phyloP scores from a whole-genome alignment of 164 flowering plant species.

The Warburgia ugandensis region DNA sequence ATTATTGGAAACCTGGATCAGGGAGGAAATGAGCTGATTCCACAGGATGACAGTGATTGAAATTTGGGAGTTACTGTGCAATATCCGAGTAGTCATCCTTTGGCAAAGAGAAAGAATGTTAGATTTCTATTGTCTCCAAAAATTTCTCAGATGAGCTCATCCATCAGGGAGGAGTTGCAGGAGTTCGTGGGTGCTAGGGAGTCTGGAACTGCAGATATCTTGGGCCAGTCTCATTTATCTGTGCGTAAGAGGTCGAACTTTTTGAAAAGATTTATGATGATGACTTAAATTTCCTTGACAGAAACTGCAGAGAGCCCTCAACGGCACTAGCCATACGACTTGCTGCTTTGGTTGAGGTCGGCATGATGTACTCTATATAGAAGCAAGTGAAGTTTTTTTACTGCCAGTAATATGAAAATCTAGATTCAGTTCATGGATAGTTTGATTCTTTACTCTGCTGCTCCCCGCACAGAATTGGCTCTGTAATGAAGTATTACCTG shows the following conservation, averaged over 20 bases:
- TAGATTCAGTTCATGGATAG: neutral
- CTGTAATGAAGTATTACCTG: neutral
- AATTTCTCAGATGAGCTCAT: slow-evolving; percentile 30
- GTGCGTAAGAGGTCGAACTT: slow-evolving; percentile 34
- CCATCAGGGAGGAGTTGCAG: slow-evolving; percentile 49
- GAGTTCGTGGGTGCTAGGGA: slow-evolving; percentile 58
- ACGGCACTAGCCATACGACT: slow-evolving; percentile 56
- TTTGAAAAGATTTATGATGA: slow-evolving; percentile 35
- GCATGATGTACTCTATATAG: slow-evolving; percentile 42
- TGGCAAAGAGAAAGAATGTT: slow-evolving; percentile 34
- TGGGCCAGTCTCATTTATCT: slow-evolving; percentile 49
- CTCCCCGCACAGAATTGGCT: neutral
- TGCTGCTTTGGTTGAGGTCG: slow-evolving; percentile 72
- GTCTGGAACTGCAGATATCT: slow-evolving; percentile 55
- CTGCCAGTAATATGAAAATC: neutral
- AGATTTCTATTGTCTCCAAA: slow-evolving; percentile 37
- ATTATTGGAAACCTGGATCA: slow-evolving; percentile 32
- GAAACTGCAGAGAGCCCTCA: slow-evolving; percentile 45
- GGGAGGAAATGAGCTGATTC: slow-evolving; percentile 34
- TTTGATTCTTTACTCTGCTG: neutral
- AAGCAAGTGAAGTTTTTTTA: slow-evolving; percentile 1
- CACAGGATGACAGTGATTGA: slow-evolving; percentile 12
- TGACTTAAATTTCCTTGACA: slow-evolving; percentile 45
- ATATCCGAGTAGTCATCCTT: slow-evolving; percentile 3
- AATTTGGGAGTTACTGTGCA: too few relatives aligned